Conservation (phyloP, 108 stramenopile genomes). For the Nitzschia sp. region DNA sequence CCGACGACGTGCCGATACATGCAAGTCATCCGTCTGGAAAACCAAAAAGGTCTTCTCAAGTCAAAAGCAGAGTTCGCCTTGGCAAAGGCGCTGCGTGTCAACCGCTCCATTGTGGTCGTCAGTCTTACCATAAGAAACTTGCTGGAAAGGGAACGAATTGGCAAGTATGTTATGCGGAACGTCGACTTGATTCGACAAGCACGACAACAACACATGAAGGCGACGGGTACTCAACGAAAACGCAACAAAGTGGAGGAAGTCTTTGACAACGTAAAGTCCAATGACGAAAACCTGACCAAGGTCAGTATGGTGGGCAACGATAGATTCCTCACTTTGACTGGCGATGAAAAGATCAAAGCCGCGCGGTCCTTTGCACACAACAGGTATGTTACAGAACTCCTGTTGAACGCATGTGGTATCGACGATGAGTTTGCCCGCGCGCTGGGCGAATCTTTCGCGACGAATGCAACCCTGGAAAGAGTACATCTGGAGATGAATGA, state of each 20-base stretch:
- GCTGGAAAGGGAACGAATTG: constrained; percentile 40
- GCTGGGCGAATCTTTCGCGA: constrained; percentile 22
- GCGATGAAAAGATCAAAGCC: constrained; percentile 36
- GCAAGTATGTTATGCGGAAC: constrained; percentile 40
- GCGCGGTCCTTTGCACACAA: constrained; percentile 40
- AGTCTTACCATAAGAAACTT: constrained; percentile 37
- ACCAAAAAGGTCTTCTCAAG: constrained; percentile 40
- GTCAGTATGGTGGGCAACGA: constrained; percentile 42
- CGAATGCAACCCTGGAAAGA: constrained; percentile 24
- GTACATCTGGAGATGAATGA: constrained; percentile 38
- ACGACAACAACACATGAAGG: constrained; percentile 29
- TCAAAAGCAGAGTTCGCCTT: constrained; percentile 42
- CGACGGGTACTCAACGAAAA: constrained; percentile 36
- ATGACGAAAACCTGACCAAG: constrained; percentile 25
- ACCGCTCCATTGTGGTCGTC: constrained; percentile 38
- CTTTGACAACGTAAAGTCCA: constrained; percentile 39
- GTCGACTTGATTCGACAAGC: constrained; percentile 49
- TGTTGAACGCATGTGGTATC: constrained; percentile 26
- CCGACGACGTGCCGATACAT: constrained; percentile 32
- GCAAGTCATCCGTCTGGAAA: constrained; percentile 49
- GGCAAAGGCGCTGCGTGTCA: constrained; percentile 40
- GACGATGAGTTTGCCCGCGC: constrained; percentile 35
- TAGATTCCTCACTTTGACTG: constrained; percentile 34
- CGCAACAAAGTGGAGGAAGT: constrained; percentile 41
- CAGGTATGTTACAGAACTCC: constrained; percentile 22